A percentile compares a stretch with the other conserved stretches of the same genome.
Evolutionary conservation across 1,284 basidiomycete species (phyloP).

Genomic region (Melampsora americana): DNA sequence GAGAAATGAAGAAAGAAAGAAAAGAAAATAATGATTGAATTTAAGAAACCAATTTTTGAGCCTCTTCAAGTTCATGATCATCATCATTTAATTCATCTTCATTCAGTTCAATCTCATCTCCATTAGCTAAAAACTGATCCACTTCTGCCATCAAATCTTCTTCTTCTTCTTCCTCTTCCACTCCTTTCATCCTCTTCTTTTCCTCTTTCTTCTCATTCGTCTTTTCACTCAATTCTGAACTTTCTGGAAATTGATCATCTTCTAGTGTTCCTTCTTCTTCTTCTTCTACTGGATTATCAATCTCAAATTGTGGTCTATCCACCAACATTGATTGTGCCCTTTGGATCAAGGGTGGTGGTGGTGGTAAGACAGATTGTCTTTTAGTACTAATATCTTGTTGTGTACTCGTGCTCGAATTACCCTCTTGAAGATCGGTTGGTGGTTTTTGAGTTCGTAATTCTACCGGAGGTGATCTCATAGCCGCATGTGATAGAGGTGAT

Average conservation of each 20-base stretch:
- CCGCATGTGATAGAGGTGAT: constrained; percentile 49
- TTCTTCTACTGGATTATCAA: constrained; percentile 75
- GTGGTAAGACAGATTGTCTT: constrained; percentile 57
- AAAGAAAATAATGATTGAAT: no score
- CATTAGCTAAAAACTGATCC: constrained; percentile 49
- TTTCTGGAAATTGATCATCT: constrained; percentile 53
- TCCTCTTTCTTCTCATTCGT: constrained; percentile 2
- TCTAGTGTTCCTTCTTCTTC: constrained; percentile 73
- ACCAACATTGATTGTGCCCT: constrained; percentile 77
- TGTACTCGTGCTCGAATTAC: not conserved
- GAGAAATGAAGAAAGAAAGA: no score
- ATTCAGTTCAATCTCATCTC: constrained; percentile 44
- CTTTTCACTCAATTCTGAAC: constrained; percentile 42
- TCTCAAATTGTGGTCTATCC: constrained; percentile 86
- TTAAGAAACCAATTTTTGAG: constrained; percentile 33
- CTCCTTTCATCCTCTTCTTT: constrained; percentile 53
- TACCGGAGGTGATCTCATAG: constrained; percentile 53
- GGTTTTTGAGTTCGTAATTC: constrained; percentile 57
- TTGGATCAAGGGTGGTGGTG: constrained; percentile 61
- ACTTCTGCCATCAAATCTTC: constrained; percentile 79
- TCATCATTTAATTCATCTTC: constrained; percentile 13
- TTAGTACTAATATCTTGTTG: constrained; percentile 58
- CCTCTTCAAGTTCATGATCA: constrained; percentile 37
- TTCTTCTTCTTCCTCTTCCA: constrained; percentile 62
- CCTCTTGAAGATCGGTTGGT: constrained; percentile 49